phyloP scores from a whole-genome alignment of 2,329 filamentous ascomycete genomes.

The Aspergillus sojae region DNA sequence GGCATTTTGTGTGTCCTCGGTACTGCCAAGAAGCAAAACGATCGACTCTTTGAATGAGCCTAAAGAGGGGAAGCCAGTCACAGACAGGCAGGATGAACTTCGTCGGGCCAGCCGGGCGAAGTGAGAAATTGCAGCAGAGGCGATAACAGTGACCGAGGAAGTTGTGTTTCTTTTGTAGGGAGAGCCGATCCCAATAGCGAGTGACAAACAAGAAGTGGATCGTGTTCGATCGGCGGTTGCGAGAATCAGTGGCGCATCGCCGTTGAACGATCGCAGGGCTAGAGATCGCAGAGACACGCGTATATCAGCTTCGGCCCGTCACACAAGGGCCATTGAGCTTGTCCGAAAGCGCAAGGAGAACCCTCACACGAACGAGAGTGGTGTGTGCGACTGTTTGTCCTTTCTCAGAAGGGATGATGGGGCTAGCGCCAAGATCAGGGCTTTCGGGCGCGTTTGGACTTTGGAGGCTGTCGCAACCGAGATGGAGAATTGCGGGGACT shows the following conservation, averaged over 20 bases:
- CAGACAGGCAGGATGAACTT: constrained; percentile 24
- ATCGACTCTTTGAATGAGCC: constrained; percentile 3
- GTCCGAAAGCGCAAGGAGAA: constrained; percentile 9
- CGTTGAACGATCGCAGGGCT: constrained; percentile 12
- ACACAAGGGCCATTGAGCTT: constrained; percentile 14
- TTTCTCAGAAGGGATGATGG: constrained; percentile 4
- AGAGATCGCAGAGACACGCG: constrained; percentile 7
- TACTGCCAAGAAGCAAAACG: constrained; percentile 29
- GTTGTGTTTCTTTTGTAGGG: constrained; percentile 10
- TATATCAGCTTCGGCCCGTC: constrained; percentile 14
- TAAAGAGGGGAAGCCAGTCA: constrained; percentile 3
- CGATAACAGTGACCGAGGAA: constrained; percentile 6
- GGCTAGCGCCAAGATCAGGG: constrained; percentile 21
- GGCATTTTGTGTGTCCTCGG: constrained; percentile 58
- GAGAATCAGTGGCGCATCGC: constrained; percentile 21
- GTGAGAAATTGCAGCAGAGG: constrained; percentile 21
- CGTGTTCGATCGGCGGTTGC: constrained; percentile 17
- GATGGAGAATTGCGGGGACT: constrained; percentile 5
- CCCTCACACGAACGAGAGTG: not conserved
- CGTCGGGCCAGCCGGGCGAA: constrained; percentile 40
- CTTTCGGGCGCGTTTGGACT: constrained; percentile 15
- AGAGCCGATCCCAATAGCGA: constrained; percentile 17
- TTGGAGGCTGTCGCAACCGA: constrained; percentile 2
- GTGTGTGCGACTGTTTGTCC: not conserved
- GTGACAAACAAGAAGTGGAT: constrained; percentile 8